A percentile compares a stretch with the other conserved stretches of the same genome.
These are phyloP conservation scores for Colletotrichum incanum DNA, from an alignment of 2,329 filamentous ascomycete genomes.

Conservation along the genomic window DNA sequence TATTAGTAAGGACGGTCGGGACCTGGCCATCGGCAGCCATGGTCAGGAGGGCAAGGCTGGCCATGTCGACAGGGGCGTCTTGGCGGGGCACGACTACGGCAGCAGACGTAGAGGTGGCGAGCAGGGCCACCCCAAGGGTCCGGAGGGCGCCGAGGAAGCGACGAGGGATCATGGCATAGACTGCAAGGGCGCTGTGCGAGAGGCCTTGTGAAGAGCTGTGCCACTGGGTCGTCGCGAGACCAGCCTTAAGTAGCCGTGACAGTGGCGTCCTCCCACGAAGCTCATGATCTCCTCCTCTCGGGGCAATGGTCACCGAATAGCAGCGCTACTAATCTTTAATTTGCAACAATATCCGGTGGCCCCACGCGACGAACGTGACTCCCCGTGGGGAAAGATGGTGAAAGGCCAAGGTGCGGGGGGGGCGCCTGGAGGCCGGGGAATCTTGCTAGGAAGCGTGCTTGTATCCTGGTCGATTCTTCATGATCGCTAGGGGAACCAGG, in stretches of 20 bases:
- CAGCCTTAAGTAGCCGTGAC: conserved; percentile 14
- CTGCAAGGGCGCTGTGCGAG: not conserved
- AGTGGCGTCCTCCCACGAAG: not conserved
- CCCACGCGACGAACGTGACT: conserved; percentile 12
- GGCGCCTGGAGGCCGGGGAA: not conserved
- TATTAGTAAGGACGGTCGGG: conserved; percentile 35
- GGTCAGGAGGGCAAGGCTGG: conserved; percentile 34
- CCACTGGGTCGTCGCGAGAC: not conserved
- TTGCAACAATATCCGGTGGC: conserved; percentile 18
- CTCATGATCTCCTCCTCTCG: conserved; percentile 6
- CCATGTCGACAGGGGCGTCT: conserved; percentile 9
- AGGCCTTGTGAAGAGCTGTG: not conserved
- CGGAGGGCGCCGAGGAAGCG: conserved; percentile 11
- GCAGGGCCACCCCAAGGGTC: conserved; percentile 26
- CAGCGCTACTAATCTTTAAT: not conserved
- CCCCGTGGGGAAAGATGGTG: conserved; percentile 29
- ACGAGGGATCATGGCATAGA: conserved; percentile 12
- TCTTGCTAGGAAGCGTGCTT: not conserved
- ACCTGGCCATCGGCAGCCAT: conserved; percentile 43
- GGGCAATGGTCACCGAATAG: conserved; percentile 12
- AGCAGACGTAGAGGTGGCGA: conserved; percentile 19
- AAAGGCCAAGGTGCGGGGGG: conserved; percentile 2
- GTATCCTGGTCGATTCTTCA: not conserved
- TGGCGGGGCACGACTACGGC: conserved; percentile 6
- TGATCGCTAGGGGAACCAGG: not conserved